Evolutionary conservation across 495 filamentous ascomycete species (phyloP).

Genomic region (Hyaloscypha bicolor): DNA sequence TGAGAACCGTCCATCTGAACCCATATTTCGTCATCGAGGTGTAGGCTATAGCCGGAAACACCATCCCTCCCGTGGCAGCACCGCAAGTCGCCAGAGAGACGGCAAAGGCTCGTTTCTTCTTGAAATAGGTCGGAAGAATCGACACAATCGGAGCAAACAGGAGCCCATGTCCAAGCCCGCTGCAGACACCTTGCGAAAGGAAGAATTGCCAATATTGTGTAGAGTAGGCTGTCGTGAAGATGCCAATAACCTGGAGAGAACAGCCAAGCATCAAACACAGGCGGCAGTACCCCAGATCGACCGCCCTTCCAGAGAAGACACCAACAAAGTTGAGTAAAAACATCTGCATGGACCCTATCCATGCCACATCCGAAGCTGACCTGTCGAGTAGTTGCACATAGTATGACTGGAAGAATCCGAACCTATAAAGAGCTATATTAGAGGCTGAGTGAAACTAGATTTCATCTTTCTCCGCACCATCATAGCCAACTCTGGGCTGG

Average conservation of each 20-base stretch:
- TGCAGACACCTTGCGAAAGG: slow-evolving; percentile 70
- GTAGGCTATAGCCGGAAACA: slow-evolving; percentile 40
- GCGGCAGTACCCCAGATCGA: slow-evolving; percentile 57
- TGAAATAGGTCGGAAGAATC: slow-evolving; percentile 71
- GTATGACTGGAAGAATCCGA: slow-evolving; percentile 14
- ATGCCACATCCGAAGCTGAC: slow-evolving; percentile 66
- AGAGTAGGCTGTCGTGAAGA: slow-evolving; percentile 61
- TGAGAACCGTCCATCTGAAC: slow-evolving; percentile 66
- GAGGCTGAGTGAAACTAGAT: neutral
- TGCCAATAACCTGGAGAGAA: neutral
- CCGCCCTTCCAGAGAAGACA: slow-evolving; percentile 64
- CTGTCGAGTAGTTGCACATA: neutral
- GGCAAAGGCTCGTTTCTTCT: slow-evolving; percentile 59
- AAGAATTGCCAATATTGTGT: slow-evolving; percentile 72
- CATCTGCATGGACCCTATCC: slow-evolving; percentile 73
- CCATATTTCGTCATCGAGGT: slow-evolving; percentile 57
- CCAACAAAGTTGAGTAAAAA: slow-evolving; percentile 75
- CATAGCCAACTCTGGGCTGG: neutral
- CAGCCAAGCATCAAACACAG: neutral
- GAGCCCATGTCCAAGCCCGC: slow-evolving; percentile 71
- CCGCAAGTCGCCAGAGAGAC: slow-evolving; percentile 46
- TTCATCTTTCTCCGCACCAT: neutral
- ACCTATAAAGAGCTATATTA: neutral
- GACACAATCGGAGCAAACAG: slow-evolving; percentile 70
- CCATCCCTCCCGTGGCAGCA: slow-evolving; percentile 9